Evolutionary conservation across 257 asterid genomes (phyloP).

Genomic region (Verbena officinalis): DNA sequence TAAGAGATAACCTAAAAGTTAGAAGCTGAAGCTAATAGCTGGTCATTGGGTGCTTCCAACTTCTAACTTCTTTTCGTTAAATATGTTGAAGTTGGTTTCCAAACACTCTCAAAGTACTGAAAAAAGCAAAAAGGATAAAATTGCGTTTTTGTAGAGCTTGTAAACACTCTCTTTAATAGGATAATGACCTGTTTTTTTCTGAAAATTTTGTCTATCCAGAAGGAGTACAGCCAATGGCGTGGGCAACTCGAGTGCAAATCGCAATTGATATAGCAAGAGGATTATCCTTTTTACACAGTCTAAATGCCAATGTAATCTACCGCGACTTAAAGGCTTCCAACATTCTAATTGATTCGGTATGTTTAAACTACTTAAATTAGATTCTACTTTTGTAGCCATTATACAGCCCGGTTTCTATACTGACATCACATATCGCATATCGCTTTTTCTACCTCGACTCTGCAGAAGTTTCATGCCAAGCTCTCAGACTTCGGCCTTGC

Average conservation of each 20-base stretch:
- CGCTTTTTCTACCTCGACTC: no score
- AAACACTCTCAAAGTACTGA: no score
- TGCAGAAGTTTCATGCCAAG: conserved; percentile 70
- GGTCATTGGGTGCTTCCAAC: no score
- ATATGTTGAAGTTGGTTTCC: no score
- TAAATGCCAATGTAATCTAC: conserved; percentile 62
- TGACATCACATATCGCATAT: not conserved
- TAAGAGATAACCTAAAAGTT: no score
- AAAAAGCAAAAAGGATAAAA: no score
- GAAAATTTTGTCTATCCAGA: conserved; percentile 39
- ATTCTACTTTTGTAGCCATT: not conserved
- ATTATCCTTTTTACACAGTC: conserved; percentile 55
- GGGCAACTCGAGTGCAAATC: conserved; percentile 59
- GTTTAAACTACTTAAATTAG: conserved; percentile 4
- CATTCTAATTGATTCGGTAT: conserved; percentile 67
- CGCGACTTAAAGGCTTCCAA: conserved; percentile 75
- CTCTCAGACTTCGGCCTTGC: conserved; percentile 80
- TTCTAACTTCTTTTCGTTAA: no score
- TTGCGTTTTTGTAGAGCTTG: no score
- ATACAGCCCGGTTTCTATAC: not conserved
- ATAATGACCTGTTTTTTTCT: no score
- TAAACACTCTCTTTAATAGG: no score
- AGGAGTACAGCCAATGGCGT: conserved; percentile 59
- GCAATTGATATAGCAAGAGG: conserved; percentile 72
- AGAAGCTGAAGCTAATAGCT: no score